phyloP scores from a whole-genome alignment of 306 rosid species.

The Trichosanthes cucumerina region DNA sequence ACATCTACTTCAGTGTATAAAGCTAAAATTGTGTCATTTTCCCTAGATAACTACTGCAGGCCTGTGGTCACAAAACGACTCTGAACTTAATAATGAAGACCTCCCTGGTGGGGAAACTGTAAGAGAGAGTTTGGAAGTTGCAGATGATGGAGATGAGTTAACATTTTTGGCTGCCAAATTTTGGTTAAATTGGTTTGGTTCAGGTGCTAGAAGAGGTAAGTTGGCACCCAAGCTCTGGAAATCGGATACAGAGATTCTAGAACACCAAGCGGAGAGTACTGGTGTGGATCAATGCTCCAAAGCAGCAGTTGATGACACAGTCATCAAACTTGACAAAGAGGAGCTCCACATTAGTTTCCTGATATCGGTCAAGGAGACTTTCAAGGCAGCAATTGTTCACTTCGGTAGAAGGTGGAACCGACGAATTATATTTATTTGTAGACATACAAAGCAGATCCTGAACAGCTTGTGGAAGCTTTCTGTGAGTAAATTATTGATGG shows the following conservation, averaged over 20 bases:
- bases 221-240: slow-evolving; percentile 47
- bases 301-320: slow-evolving; percentile 41
- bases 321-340: slow-evolving; percentile 48
- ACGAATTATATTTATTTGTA: slow-evolving; percentile 63
- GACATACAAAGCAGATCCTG: slow-evolving; percentile 40
- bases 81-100: slow-evolving; percentile 35
- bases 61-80: slow-evolving; percentile 62
- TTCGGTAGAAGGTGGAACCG: slow-evolving; percentile 68
- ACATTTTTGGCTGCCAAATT: slow-evolving; percentile 49
- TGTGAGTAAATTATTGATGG: slow-evolving; percentile 44
- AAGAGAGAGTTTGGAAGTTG: slow-evolving; percentile 35
- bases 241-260: slow-evolving; percentile 51
- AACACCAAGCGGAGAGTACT: slow-evolving; percentile 52
- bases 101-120: slow-evolving; percentile 24
- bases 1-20: not conserved
- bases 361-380: slow-evolving; percentile 57
- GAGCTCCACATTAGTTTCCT: slow-evolving; percentile 43
- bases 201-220: slow-evolving; percentile 54
- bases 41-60: slow-evolving; percentile 73
- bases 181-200: slow-evolving; percentile 73
- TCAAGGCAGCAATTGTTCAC: slow-evolving; percentile 57
- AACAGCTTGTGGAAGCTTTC: slow-evolving; percentile 62
- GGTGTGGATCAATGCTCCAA: slow-evolving; percentile 33
- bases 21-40: not conserved
- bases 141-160: slow-evolving; percentile 50